Evolutionary conservation across 2,329 filamentous ascomycete genomes (phyloP).

Genomic region (Tolypocladium inflatum): DNA sequence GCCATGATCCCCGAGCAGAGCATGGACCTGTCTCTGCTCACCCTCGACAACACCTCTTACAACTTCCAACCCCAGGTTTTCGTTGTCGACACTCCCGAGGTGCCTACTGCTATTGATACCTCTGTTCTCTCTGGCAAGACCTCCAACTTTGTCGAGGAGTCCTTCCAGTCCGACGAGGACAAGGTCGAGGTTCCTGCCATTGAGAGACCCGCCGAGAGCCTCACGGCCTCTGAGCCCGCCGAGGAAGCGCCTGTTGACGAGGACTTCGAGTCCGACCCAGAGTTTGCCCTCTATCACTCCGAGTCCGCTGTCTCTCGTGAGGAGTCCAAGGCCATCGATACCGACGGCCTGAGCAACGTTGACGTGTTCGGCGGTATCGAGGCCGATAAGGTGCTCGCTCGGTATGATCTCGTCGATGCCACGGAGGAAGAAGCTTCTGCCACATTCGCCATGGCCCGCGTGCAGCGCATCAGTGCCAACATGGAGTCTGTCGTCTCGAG

Average conservation of each 20-base stretch:
- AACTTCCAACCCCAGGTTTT: slow-evolving; percentile 64
- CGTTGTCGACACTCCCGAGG: slow-evolving; percentile 62
- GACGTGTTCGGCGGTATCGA: slow-evolving; percentile 45
- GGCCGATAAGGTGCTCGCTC: slow-evolving; percentile 53
- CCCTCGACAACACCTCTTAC: slow-evolving; percentile 44
- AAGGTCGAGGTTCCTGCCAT: slow-evolving; percentile 48
- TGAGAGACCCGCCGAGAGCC: slow-evolving; percentile 34
- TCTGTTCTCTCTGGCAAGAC: slow-evolving; percentile 63
- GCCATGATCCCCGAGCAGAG: slow-evolving; percentile 73
- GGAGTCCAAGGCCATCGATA: slow-evolving; percentile 29
- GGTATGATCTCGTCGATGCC: slow-evolving; percentile 55
- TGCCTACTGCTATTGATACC: slow-evolving; percentile 50
- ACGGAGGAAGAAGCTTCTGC: slow-evolving; percentile 37
- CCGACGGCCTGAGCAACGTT: slow-evolving; percentile 28
- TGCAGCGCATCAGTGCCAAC: slow-evolving; percentile 37
- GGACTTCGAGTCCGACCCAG: slow-evolving; percentile 53
- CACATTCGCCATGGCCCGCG: slow-evolving; percentile 35
- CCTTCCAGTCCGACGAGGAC: slow-evolving; percentile 35
- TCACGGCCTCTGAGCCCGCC: slow-evolving; percentile 16
- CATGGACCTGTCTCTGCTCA: slow-evolving; percentile 67
- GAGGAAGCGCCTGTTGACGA: slow-evolving; percentile 30
- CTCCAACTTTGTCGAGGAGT: slow-evolving; percentile 40
- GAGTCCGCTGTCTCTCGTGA: slow-evolving; percentile 16
- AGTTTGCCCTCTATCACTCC: slow-evolving; percentile 51
- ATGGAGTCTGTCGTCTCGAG: slow-evolving; percentile 25